Base-by-base conservation (phyloP, 345 rosid genomes). In the Eutrema japonicum region DNA sequence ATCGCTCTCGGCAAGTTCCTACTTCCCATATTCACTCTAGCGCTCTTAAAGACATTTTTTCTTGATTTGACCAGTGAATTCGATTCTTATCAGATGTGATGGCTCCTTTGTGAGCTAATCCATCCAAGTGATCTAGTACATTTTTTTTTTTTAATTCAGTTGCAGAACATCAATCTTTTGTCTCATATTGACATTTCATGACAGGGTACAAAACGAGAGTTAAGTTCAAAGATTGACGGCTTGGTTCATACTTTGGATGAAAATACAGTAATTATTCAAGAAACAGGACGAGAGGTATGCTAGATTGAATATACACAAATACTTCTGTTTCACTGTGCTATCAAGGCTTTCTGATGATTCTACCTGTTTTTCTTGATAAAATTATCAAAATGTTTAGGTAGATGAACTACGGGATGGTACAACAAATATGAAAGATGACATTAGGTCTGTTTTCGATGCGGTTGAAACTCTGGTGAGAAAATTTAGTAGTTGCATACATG, bases 381-480 rank as follows among this genome's bases (percentile, higher is more conserved):
- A 51, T 9, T 43, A 30, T 55, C 8, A 43, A 45, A 48, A 37
- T 40, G 7, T 60, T 14, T 66, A 95, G 99, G 89, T 86, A 65
- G 33, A 78, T 55, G 82, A 82, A 62, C 71, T 95, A 58, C 84
- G 84, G 33, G 83, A 80, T 72, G 66, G 65, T 53, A 71, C 80
- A 48, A 38, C 54, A 65, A 74, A 33, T 49, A 80, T 87, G 35
- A 81, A 83, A 10, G 77, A 59, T 22, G 82, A 84, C 50, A 86
- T 90, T 71, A 83, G 82, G 46, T 67, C 79, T 77, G 90, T 87
- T 58, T 85, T 86, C 45, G 77, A 79, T 77, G 87, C 80, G 36
- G 93, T 95, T 64, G 89, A 92, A 84, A 84, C 78, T 61, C 81
- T 95, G 92, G 97, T 95, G 72, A 77, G 69, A 32, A 57, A 27